Evolutionary conservation across 129 eudicot species (phyloP).

Genomic region (Sambucus nigra): DNA sequence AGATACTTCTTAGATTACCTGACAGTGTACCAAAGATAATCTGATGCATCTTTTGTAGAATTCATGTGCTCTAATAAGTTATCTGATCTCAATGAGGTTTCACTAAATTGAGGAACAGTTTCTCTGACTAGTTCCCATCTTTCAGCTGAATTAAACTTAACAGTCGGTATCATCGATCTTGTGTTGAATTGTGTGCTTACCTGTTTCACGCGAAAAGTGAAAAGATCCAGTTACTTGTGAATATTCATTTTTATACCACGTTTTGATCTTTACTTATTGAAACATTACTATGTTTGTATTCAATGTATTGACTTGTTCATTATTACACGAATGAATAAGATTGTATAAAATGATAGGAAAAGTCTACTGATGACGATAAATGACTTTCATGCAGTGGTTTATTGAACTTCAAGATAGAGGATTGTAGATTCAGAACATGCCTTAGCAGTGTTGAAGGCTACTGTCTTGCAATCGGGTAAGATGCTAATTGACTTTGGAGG

Average conservation of each 20-base stretch:
- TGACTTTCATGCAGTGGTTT: not conserved
- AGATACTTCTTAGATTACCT: slow-evolving; percentile 30
- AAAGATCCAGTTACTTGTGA: not conserved
- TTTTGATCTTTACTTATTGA: too few relatives aligned
- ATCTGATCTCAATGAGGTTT: slow-evolving; percentile 35
- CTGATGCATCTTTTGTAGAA: slow-evolving; percentile 78
- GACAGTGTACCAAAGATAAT: slow-evolving; percentile 87
- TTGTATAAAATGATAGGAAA: too few relatives aligned
- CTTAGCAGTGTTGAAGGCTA: slow-evolving; percentile 65
- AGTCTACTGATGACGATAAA: too few relatives aligned
- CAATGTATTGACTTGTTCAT: too few relatives aligned
- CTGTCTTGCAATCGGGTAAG: slow-evolving; percentile 70
- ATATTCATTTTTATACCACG: too few relatives aligned
- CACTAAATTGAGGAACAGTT: slow-evolving; percentile 30
- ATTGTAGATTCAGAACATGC: slow-evolving; percentile 24
- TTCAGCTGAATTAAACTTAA: slow-evolving; percentile 34
- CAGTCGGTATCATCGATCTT: slow-evolving; percentile 31
- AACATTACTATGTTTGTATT: too few relatives aligned
- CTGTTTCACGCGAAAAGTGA: slow-evolving; percentile 22
- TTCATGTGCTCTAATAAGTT: slow-evolving; percentile 61
- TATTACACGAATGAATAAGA: too few relatives aligned
- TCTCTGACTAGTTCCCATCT: slow-evolving; percentile 52
- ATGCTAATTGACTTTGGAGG: slow-evolving; percentile 77
- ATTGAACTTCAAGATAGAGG: not conserved
- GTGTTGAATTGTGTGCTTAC: slow-evolving; percentile 40